phyloP scores from a whole-genome alignment of 2,329 filamentous ascomycete genomes.

The Ophioceras dolichostomum region DNA sequence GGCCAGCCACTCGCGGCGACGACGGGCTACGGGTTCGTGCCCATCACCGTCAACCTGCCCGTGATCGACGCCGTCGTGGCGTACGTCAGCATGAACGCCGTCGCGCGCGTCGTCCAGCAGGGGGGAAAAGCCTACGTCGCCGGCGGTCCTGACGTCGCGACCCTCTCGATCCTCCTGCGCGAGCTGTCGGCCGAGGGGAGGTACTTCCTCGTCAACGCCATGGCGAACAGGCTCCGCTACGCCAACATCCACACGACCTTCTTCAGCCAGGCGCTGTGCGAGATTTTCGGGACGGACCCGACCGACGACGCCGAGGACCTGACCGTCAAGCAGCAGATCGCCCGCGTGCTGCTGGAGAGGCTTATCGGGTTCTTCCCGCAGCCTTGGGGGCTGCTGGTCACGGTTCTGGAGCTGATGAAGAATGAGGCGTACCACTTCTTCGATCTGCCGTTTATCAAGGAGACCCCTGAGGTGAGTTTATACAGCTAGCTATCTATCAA shows the following conservation, averaged over 20 bases:
- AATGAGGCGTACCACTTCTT: slow-evolving; percentile 89
- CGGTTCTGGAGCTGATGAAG: slow-evolving; percentile 79
- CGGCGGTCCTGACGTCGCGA: slow-evolving; percentile 53
- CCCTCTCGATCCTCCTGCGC: slow-evolving; percentile 66
- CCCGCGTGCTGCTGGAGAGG: slow-evolving; percentile 77
- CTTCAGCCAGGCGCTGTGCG: slow-evolving; percentile 75
- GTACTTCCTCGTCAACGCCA: slow-evolving; percentile 73
- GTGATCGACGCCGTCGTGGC: slow-evolving; percentile 76
- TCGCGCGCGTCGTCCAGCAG: slow-evolving; percentile 42
- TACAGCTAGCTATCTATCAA: not conserved
- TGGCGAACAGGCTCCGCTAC: slow-evolving; percentile 85
- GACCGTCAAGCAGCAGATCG: slow-evolving; percentile 82
- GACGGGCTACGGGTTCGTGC: slow-evolving; percentile 53
- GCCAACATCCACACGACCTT: slow-evolving; percentile 86
- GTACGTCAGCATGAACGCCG: slow-evolving; percentile 65
- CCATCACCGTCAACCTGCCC: slow-evolving; percentile 54
- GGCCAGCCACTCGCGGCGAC: slow-evolving; percentile 35
- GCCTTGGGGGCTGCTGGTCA: slow-evolving; percentile 88
- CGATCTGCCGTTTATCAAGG: slow-evolving; percentile 83
- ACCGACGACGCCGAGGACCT: slow-evolving; percentile 63
- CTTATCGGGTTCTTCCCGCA: slow-evolving; percentile 83
- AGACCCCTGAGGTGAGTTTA: slow-evolving; percentile 63
- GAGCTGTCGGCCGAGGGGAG: slow-evolving; percentile 65
- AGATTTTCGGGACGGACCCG: slow-evolving; percentile 70
- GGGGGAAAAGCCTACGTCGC: slow-evolving; percentile 52